These are phyloP conservation scores for Acacia concinna DNA, from an alignment of 331 rosid species.

Conservation along the genomic window DNA sequence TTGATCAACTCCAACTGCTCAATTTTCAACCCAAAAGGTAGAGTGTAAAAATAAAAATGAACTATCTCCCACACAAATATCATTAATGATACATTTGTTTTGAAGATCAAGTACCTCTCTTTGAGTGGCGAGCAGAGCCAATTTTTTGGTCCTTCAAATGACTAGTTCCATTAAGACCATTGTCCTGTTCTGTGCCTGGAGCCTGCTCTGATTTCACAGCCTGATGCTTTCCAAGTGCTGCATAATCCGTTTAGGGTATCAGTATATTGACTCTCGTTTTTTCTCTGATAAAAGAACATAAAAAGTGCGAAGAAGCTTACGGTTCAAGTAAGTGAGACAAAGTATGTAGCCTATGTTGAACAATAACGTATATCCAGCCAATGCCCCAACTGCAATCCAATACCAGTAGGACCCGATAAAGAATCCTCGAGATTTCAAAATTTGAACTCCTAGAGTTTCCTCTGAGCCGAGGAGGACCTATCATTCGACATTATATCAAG, in stretches of 20 bases:
- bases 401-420: conserved; percentile 54
- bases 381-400: conserved; percentile 59
- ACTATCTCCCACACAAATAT: neutral
- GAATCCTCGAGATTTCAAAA: conserved; percentile 55
- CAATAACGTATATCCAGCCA: conserved; percentile 45
- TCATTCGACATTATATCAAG: conserved; percentile 8
- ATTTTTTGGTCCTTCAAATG: neutral
- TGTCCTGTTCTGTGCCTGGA: neutral
- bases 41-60: neutral
- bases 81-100: too few relatives aligned
- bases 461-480: conserved; percentile 47
- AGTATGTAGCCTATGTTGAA: conserved; percentile 52
- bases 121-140: neutral
- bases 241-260: conserved; percentile 15
- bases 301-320: conserved; percentile 39
- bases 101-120: conserved; percentile 20
- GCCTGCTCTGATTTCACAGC: conserved; percentile 26
- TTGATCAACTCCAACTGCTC: conserved; percentile 1
- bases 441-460: conserved; percentile 48
- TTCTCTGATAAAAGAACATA: neutral
- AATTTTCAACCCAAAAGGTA: neutral
- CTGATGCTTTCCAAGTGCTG: conserved; percentile 32
- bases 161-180: neutral
- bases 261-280: neutral
- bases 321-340: conserved; percentile 55